A percentile compares a stretch with the other conserved stretches of the same genome.
phyloP scores from a whole-genome alignment of 495 filamentous ascomycete genomes.

The Staphylotrichum tortipilum region DNA sequence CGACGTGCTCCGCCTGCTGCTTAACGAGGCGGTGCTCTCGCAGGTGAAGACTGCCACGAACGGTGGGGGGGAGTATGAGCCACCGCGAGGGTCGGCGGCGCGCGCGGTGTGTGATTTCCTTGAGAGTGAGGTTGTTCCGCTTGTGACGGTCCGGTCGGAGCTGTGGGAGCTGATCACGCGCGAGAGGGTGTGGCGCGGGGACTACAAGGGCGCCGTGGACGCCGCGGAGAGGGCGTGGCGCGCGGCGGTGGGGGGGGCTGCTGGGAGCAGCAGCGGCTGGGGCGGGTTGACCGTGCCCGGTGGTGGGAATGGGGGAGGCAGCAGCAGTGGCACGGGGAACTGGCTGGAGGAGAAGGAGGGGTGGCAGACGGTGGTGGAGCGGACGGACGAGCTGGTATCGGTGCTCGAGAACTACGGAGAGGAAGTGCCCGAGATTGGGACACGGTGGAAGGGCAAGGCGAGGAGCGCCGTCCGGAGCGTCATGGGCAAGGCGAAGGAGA shows the following conservation, averaged over 20 bases:
- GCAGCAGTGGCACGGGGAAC: conserved; percentile 19
- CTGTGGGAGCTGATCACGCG: conserved; percentile 68
- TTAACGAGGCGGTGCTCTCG: conserved; percentile 55
- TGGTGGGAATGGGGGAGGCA: too few species aligned
- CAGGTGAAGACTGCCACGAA: conserved; percentile 13
- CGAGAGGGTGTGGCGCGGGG: conserved; percentile 60
- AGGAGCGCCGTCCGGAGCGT: conserved; percentile 72
- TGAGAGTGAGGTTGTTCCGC: conserved; percentile 60
- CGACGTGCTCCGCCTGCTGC: conserved; percentile 58
- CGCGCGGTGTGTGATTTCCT: conserved; percentile 60
- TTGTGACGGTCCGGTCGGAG: conserved; percentile 69
- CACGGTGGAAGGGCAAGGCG: conserved; percentile 79
- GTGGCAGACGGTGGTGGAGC: conserved; percentile 55
- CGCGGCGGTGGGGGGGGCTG: conserved; percentile 42
- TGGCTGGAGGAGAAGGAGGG: conserved; percentile 39
- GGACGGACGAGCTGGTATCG: conserved; percentile 56
- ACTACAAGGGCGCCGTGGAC: conserved; percentile 61
- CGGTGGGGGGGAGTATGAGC: conserved; percentile 31
- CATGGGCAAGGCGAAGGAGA: conserved; percentile 70
- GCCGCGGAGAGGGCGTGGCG: conserved; percentile 88
- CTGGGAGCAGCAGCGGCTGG: conserved; percentile 12
- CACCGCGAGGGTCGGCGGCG: conserved; percentile 38
- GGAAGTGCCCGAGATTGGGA: conserved; percentile 43
- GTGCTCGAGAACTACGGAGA: conserved; percentile 57
- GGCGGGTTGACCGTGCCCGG: too few species aligned